Percentiles rank a stretch among this genome's conserved stretches.
Evolutionary conservation across 257 asterid species (phyloP).

Genomic region (Hygrophila difformis): DNA sequence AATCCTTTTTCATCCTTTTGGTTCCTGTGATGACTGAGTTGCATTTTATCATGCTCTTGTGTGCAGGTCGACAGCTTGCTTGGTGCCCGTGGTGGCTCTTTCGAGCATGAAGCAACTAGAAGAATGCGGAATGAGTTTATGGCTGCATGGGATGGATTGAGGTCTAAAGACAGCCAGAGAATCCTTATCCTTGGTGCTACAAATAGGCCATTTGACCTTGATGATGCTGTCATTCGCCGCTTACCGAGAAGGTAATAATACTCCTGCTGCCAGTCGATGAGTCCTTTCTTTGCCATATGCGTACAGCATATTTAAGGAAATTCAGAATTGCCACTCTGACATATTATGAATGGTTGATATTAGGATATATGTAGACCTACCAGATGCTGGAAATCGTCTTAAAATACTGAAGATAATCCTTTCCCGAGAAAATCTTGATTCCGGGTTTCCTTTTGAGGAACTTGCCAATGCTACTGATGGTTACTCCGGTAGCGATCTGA

Average conservation of each 20-base stretch:
- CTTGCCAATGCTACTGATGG: constrained; percentile 96
- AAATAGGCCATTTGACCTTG: constrained; percentile 97
- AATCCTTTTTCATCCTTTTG: background rate
- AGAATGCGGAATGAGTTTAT: constrained; percentile 97
- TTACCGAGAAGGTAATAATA: constrained; percentile 80
- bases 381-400: constrained; percentile 81
- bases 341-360: constrained; percentile 15
- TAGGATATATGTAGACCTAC: constrained; percentile 95
- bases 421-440: constrained; percentile 65
- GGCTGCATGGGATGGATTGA: constrained; percentile 99
- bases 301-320: background rate
- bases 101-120: constrained; percentile 98
- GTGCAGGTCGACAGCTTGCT: constrained; percentile 95
- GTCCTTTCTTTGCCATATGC: background rate
- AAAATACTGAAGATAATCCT: constrained; percentile 82
- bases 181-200: constrained; percentile 96
- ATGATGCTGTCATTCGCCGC: constrained; percentile 98
- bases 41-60: background rate
- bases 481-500: constrained; percentile 95
- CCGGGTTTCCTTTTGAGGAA: constrained; percentile 57
- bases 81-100: constrained; percentile 97
- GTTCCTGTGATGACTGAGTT: background rate
- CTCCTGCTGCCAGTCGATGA: background rate
- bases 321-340: constrained; percentile 9
- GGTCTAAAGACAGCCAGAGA: constrained; percentile 90